Conservation (phyloP, 768 basidiomycete species). For the Melanogaster broomeanus region DNA sequence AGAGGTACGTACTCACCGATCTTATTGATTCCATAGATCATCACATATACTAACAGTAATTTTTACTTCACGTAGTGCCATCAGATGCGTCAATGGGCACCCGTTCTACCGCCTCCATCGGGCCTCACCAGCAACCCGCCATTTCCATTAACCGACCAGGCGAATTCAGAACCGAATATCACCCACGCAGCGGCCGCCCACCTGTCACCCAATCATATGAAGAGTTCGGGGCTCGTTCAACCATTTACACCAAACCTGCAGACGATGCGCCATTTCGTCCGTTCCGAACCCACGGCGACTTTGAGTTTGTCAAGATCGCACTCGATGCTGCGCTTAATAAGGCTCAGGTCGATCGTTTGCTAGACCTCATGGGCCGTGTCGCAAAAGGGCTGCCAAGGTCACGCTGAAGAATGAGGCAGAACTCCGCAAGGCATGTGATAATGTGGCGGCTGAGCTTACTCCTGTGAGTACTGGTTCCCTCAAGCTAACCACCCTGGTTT, state of each 20-base stretch:
- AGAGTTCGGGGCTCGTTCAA: conserved; percentile 4
- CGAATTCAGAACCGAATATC: conserved; percentile 23
- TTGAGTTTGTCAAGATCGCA: conserved; percentile 10
- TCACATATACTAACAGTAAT: no score
- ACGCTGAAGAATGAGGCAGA: conserved; percentile 2
- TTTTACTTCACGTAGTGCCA: no score
- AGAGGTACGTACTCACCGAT: no score
- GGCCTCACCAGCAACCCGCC: no score
- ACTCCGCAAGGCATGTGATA: conserved; percentile 1
- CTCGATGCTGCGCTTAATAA: conserved; percentile 11
- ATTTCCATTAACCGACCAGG: neutral
- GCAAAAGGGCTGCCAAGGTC: conserved; percentile 18
- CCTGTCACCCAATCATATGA: conserved; percentile 11
- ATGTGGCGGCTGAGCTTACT: neutral
- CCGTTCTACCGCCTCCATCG: no score
- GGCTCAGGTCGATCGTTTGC: conserved; percentile 3
- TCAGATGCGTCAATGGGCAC: no score
- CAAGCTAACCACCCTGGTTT: neutral
- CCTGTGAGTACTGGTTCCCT: no score
- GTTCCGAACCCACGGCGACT: conserved; percentile 3
- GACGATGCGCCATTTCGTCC: conserved; percentile 10
- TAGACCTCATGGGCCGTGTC: neutral
- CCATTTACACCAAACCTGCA: neutral
- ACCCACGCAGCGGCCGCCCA: conserved; percentile 17
- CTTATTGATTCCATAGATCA: no score